Conservation (phyloP, 2,329 filamentous ascomycete species). For the Diaporthe longicolla region DNA sequence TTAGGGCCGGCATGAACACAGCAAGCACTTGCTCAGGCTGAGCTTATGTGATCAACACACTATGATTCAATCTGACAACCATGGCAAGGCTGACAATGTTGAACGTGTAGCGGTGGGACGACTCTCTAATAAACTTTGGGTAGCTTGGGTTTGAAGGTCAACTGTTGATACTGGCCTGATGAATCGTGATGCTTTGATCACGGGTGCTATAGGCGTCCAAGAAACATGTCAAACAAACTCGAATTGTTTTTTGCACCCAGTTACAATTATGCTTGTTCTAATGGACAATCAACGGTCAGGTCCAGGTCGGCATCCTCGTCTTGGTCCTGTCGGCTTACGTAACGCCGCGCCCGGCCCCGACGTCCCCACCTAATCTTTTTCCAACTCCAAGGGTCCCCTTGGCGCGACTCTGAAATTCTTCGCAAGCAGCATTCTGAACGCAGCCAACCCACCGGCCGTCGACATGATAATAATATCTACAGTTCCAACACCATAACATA, state of each 20-base stretch:
- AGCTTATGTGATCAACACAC: not conserved
- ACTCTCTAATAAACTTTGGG: not conserved
- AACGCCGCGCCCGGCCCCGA: not conserved
- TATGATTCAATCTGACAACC: not conserved
- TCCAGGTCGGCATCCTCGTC: not conserved
- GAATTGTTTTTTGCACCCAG: not conserved
- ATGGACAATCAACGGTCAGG: too few species aligned
- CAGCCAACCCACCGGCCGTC: not conserved
- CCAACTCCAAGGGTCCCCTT: constrained; percentile 8
- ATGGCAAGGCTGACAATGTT: not conserved
- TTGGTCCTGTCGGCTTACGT: constrained; percentile 1
- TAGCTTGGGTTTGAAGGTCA: too few species aligned
- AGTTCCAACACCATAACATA: not conserved
- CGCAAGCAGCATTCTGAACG: not conserved
- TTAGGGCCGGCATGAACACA: not conserved
- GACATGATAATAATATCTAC: constrained; percentile 23
- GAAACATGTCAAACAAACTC: not conserved
- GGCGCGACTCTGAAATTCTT: not conserved
- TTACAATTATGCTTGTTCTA: not conserved
- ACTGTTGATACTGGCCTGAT: not conserved
- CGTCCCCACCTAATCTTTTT: constrained; percentile 38
- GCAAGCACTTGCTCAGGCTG: not conserved
- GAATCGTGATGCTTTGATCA: accelerated
- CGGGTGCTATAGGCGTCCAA: too few species aligned
- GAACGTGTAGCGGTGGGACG: not conserved